Evolutionary conservation across 2,329 filamentous ascomycete species (phyloP), one percentile per base, ranked within the genome.

Genomic region (Fusarium lateritium): DNA sequence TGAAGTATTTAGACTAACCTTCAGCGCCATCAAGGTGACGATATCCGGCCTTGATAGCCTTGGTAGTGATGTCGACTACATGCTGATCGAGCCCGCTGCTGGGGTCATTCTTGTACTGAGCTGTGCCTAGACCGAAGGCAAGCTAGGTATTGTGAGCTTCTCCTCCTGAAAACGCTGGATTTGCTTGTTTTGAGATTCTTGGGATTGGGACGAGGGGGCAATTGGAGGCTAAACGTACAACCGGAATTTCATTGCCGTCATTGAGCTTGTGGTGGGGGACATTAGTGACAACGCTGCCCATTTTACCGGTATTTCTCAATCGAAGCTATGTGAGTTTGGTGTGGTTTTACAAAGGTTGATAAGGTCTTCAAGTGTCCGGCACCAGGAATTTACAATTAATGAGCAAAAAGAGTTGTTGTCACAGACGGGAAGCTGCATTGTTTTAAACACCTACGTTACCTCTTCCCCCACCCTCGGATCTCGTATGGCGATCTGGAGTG

Each of bases 11-110:
- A 17, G 19, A 68, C 79, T 59, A 76, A 90, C 89, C 80, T 82
- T 94, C 89, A 21, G 92, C 92, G 43, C 92, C 88, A 77, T 95
- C 92, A 5, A 94, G 83, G 74, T 94, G 92, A 60, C 85, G 84
- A 77, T 90, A 94, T 24, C 91, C 92, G n/a, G 88, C 78, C 56
- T 87, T 85, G 72, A 94, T 90, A 33, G 92, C 92, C 67, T 81
- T 84, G 58, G 91, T 86, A 42, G 85, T 84, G 53, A 81, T 68
- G 24, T 83, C 79, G 45, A 85, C 76, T 49, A 85, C 79, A 7
- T 84, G 82, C 57, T 88, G 80, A 69, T 93, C 89, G 42, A 90
- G 80, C 46, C 84, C 80, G 47, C 77, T 82, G 10, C 83, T 79
- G 6, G 76, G 76, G 70, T 86, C 62, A 11, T 10, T 86, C 76